phyloP scores from a whole-genome alignment of 2,329 filamentous ascomycete genomes.

The Macrophomina phaseolina region DNA sequence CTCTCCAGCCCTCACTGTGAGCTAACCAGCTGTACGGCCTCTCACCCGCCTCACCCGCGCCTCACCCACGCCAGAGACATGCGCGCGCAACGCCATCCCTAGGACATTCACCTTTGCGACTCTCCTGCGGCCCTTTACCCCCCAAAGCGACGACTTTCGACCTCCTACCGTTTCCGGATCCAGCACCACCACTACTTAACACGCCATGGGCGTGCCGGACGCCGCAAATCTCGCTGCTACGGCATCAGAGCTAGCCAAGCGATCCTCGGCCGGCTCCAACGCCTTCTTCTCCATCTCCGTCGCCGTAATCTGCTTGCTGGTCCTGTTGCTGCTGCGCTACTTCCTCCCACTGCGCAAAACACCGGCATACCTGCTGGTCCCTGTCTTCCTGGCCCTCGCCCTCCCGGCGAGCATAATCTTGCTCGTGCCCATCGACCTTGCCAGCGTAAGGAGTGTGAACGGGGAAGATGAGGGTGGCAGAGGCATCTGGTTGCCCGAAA shows the following conservation, averaged over 20 bases:
- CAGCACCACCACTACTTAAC: neutral
- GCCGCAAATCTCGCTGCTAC: neutral
- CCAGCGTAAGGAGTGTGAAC: slow-evolving; percentile 71
- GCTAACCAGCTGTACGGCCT: neutral
- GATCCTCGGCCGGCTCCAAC: slow-evolving; percentile 76
- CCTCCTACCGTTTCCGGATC: neutral
- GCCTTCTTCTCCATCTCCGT: slow-evolving; percentile 78
- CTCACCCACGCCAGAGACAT: slow-evolving; percentile 3
- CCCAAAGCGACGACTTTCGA: neutral
- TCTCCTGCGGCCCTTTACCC: slow-evolving; percentile 7
- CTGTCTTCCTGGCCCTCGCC: slow-evolving; percentile 94
- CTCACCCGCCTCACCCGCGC: neutral
- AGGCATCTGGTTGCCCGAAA: slow-evolving; percentile 85
- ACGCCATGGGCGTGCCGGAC: neutral
- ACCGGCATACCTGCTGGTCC: slow-evolving; percentile 85
- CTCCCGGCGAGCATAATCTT: slow-evolving; percentile 90
- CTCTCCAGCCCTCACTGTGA: neutral
- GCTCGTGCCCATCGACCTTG: slow-evolving; percentile 93
- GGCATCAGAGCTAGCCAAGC: slow-evolving; percentile 6
- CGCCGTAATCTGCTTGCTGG: slow-evolving; percentile 73
- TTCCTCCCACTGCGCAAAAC: slow-evolving; percentile 91
- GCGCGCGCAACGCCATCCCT: slow-evolving; percentile 19
- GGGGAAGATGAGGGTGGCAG: slow-evolving; percentile 72
- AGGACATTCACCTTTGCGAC: slow-evolving; percentile 8
- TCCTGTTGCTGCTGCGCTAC: slow-evolving; percentile 83